Conservation (phyloP, 2,329 filamentous ascomycete genomes). For the Scopulariopsis brevicaulis region DNA sequence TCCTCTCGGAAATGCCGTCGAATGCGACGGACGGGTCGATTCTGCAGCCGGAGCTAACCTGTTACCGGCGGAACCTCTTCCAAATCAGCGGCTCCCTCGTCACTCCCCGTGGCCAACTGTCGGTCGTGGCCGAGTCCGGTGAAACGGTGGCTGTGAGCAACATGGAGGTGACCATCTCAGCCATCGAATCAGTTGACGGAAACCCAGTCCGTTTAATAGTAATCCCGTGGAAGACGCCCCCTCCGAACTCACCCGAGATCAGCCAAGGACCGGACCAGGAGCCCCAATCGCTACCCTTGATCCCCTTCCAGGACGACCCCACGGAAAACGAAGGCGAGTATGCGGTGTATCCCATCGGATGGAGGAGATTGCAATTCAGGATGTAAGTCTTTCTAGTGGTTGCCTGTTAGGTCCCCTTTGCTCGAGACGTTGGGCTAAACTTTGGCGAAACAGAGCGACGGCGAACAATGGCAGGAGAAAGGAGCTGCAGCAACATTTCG, state of each 20-base stretch:
- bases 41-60: conserved; percentile 75
- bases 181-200: conserved; percentile 89
- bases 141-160: conserved; percentile 72
- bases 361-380: conserved; percentile 86
- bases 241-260: conserved; percentile 61
- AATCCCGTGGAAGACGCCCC: conserved; percentile 95
- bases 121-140: conserved; percentile 71
- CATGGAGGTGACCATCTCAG: conserved; percentile 81
- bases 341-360: conserved; percentile 84
- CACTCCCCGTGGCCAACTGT: conserved; percentile 65
- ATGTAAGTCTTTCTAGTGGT: conserved; percentile 37
- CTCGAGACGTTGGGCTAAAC: background rate
- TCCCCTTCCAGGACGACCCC: conserved; percentile 52
- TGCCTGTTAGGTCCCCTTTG: background rate
- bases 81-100: conserved; percentile 88
- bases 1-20: conserved; percentile 68
- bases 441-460: conserved; percentile 55
- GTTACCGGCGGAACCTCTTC: conserved; percentile 91
- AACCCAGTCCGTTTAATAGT: conserved; percentile 89
- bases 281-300: conserved; percentile 68
- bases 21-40: conserved; percentile 43
- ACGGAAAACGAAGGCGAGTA: conserved; percentile 61
- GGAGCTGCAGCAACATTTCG: conserved; percentile 93
- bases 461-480: conserved; percentile 93
- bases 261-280: conserved; percentile 65